phyloP scores from a whole-genome alignment of 2,329 filamentous ascomycete species.

The Ceratocystis cubensis region DNA sequence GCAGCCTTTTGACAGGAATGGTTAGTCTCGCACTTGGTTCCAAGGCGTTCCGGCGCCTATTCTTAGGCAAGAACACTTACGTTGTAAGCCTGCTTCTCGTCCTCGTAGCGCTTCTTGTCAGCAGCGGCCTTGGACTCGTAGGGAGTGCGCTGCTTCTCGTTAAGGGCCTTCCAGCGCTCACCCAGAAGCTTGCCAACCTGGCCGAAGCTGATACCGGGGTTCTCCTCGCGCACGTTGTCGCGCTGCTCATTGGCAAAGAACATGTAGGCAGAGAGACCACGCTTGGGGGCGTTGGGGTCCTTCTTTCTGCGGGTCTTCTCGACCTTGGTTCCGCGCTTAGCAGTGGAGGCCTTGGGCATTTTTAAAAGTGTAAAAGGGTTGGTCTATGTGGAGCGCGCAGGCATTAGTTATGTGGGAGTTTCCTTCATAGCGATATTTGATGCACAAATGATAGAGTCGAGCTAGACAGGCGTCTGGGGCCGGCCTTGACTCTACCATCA shows the following conservation, averaged over 20 bases:
- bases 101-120: constrained; percentile 99
- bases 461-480: too few relatives aligned
- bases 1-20: constrained; percentile 20
- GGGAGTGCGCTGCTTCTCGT: constrained; percentile 79
- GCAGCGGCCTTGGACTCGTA: constrained; percentile 94
- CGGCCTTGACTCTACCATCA: not conserved
- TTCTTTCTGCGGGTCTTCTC: constrained; percentile 48
- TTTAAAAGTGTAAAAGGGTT: constrained; percentile 27
- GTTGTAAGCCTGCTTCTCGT: constrained; percentile 90
- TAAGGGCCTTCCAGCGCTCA: constrained; percentile 96
- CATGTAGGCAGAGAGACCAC: constrained; percentile 99
- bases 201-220: constrained; percentile 93
- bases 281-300: constrained; percentile 97
- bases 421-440: too few relatives aligned
- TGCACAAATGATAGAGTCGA: too few relatives aligned
- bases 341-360: constrained; percentile 45
- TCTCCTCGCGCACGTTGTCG: constrained; percentile 95
- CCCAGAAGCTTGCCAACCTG: constrained; percentile 97
- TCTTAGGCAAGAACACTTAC: constrained; percentile 41
- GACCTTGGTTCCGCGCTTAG: constrained; percentile 43
- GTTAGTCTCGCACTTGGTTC: too few relatives aligned
- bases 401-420: too few relatives aligned
- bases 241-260: constrained; percentile 99
- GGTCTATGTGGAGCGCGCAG: not conserved
- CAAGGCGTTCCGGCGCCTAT: not conserved